A percentile compares a stretch with the other conserved stretches of the same genome.
Conservation (phyloP, 1,284 basidiomycete species). For the Ceratobasidium sp. region DNA sequence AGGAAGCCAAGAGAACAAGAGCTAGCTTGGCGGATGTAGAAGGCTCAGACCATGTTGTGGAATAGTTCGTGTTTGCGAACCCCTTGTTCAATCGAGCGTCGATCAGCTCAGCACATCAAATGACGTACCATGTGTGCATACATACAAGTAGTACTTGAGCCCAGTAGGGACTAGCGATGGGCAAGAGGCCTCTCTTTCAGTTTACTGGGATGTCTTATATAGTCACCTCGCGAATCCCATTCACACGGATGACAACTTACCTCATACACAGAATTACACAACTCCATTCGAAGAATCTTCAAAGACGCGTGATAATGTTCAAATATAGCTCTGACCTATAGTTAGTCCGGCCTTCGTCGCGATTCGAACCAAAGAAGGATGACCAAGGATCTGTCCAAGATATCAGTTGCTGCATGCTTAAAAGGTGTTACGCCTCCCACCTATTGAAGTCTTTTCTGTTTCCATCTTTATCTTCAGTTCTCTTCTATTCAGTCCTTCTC, state of each 20-base stretch:
- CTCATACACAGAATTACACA: conserved; percentile 20
- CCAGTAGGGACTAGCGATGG: conserved; percentile 7
- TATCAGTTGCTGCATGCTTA: background rate
- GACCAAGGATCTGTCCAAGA: conserved; percentile 6
- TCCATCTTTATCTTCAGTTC: conserved; percentile 35
- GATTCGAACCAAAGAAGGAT: conserved; percentile 23
- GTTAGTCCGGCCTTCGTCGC: background rate
- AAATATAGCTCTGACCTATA: background rate
- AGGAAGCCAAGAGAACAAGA: background rate
- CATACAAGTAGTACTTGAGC: conserved; percentile 10
- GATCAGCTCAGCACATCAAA: background rate
- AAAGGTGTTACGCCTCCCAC: background rate
- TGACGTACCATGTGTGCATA: conserved; percentile 12
- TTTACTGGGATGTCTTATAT: background rate
- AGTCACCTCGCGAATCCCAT: background rate
- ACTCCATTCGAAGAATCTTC: conserved; percentile 12
- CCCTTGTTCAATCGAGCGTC: background rate
- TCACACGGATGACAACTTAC: conserved; percentile 20
- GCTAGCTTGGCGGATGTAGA: conserved; percentile 6
- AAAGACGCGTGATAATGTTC: background rate
- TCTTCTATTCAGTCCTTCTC: conserved; percentile 10
- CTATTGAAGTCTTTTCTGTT: background rate
- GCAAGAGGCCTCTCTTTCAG: conserved; percentile 20
- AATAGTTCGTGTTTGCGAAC: conserved; percentile 14
- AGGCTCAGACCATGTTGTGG: background rate